A percentile compares a stretch with the other conserved stretches of the same genome.
Evolutionary conservation across 2,329 filamentous ascomycete genomes (phyloP).

Genomic region (Cladosporium sp.): DNA sequence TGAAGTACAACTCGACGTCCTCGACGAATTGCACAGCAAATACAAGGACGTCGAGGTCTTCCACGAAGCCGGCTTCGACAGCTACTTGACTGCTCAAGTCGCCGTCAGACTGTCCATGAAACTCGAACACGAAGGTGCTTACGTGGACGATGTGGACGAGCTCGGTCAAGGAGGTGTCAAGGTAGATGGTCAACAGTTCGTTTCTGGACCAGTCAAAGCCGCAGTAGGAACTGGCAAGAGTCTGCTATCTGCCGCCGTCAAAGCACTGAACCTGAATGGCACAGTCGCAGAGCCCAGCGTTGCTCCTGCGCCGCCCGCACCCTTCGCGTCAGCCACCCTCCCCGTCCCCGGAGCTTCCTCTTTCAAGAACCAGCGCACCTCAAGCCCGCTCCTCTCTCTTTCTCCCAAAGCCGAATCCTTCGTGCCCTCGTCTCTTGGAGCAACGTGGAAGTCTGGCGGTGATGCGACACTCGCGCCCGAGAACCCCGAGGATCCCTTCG

Average conservation of each 20-base stretch:
- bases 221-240: conserved; percentile 17
- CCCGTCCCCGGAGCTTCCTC: background rate
- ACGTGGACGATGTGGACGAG: conserved; percentile 31
- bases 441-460: conserved; percentile 35
- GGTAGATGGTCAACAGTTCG: conserved; percentile 14
- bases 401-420: conserved; percentile 25
- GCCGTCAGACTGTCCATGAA: conserved; percentile 59
- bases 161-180: conserved; percentile 25
- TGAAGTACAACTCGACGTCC: conserved; percentile 47
- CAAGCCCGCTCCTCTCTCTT: conserved; percentile 15
- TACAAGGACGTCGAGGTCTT: conserved; percentile 46
- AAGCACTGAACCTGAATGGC: conserved; percentile 10
- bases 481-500: conserved; percentile 31
- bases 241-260: conserved; percentile 18
- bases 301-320: background rate
- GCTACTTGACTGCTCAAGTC: conserved; percentile 61
- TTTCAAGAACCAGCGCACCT: conserved; percentile 11
- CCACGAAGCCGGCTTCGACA: conserved; percentile 67
- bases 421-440: conserved; percentile 32
- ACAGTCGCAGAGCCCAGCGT: background rate
- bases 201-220: conserved; percentile 12
- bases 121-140: conserved; percentile 47
- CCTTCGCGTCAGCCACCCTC: background rate
- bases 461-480: conserved; percentile 32
- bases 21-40: conserved; percentile 41